Conservation (phyloP, 805 yeast genomes). For the Hanseniaspora lachancei region DNA sequence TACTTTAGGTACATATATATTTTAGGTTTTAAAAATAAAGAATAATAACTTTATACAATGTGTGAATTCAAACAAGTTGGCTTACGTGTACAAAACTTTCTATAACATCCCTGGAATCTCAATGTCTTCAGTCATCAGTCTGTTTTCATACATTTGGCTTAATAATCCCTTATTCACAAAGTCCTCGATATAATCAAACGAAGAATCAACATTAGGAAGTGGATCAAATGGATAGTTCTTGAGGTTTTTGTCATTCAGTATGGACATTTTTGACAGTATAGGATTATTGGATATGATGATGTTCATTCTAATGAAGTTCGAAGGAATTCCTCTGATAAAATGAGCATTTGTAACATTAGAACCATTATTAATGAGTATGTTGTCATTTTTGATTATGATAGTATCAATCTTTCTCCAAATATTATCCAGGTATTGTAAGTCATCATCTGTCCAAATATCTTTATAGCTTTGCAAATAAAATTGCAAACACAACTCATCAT, state of each 20-base stretch:
- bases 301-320: slow-evolving; percentile 52
- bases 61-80: no score
- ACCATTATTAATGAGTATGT: neutral
- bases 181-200: neutral
- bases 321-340: slow-evolving; percentile 33
- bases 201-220: neutral
- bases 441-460: neutral
- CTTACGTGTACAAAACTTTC: no score
- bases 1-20: no score
- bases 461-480: slow-evolving; percentile 7
- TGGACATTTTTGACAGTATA: neutral
- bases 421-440: neutral
- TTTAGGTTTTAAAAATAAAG: neutral
- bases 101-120: neutral
- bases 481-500: neutral
- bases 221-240: slow-evolving; percentile 4
- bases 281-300: slow-evolving; percentile 2
- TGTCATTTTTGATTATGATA: neutral
- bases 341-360: slow-evolving; percentile 16
- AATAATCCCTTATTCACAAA: neutral
- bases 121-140: neutral
- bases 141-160: neutral
- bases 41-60: neutral
- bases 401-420: slow-evolving; percentile 1
- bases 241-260: neutral